Evolutionary conservation across 176 grass and related monocot species (phyloP), one percentile per base, ranked within the genome.

Genomic region (Phoenix dactylifera): DNA sequence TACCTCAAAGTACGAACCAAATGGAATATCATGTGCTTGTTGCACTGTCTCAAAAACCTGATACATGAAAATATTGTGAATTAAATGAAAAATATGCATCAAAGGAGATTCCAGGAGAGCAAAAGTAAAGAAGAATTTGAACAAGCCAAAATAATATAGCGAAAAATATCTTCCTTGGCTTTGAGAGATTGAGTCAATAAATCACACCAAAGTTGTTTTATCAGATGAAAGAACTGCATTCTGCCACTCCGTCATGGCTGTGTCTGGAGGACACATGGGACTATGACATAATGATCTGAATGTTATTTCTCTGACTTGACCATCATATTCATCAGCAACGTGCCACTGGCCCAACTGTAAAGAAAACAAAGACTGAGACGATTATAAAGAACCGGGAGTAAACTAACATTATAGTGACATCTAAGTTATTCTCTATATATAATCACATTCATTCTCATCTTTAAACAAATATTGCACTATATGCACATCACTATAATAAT

Each of bases 1-100:
- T 77, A 98, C 93, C 93, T 98, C 93, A 68, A 98, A 98, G 60
- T 3, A 92, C 35, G 93, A 98, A 76, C 93, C 93, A 67, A 98
- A 98, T 67, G 87, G 93, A 81, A 98, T 81, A 77, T 98, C 93
- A 76, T 92, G 93, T 50, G 78, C 93, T 81, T 92, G 93, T 32
- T 98, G 93, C 44, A 86, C 93, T 44, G 93, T 98, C 71, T 98
- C 93, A 70, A 92, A 88, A 20, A 88, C 78, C 93, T 98, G 74
- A 5, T 24, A 72, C 7, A 15, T 24, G 70, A 48, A 49, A 44
- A 69, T 51, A 60, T 57, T 16, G 14, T 62, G 63, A 65, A 70
- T 28, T 60, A 56, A 55, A 83, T 54, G 53, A 73, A 51, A 50
- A 19, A 72, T 73, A 32, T 50, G 4, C 7, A 39, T 39, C 32